Evolutionary conservation across 129 eudicot species (phyloP), one percentile per base, ranked within the genome.

Genomic region (Logfia minima): DNA sequence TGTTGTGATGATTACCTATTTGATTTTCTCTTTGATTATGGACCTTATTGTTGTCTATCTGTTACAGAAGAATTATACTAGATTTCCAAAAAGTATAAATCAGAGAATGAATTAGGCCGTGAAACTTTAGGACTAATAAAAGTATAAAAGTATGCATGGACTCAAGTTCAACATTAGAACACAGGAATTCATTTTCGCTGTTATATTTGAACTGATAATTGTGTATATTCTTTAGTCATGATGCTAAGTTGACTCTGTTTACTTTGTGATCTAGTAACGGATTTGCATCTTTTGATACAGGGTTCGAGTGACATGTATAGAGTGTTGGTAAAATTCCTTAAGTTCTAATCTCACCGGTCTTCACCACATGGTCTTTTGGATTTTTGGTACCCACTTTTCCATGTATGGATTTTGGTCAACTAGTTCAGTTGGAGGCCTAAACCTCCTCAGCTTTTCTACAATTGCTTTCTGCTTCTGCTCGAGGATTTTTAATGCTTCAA

Each of bases 1-100:
- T 60, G 37, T 63, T 24, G 37, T 64, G 19, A 22, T 77, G 68
- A 59, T 37, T 45, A 48, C 52, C 64, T 48, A 37, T 77, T 9
- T 68, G 60, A 23, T 68, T 48, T n/a, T 75, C 51, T 28, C 7
- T 75, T 48, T 8, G 18, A 62, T 23, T 62, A 29, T 9, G 64
- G 66, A 55, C 32, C 11, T 56, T 52, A 73, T 58, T 22, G 17
- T 37, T 16, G 28, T 28, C 23, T 16, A 71, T 71, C 10, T 29
- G n/a, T 71, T 52, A 3, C 26, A 32, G 17, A 22, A 32, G 22
- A 18, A 8, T 37, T 60, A 74, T 22, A 35, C 23, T 37, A 59
- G 68, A 53, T 16, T 59, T 35, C 69, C 14, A 37, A 7, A 24
- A 48, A 48, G 55, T 48, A 48, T 48, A 14, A 48, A 48, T 48